Evolutionary conservation across 2,329 filamentous ascomycete species (phyloP), one percentile per base, ranked within the genome.

Genomic region (Trichoderma sp.): DNA sequence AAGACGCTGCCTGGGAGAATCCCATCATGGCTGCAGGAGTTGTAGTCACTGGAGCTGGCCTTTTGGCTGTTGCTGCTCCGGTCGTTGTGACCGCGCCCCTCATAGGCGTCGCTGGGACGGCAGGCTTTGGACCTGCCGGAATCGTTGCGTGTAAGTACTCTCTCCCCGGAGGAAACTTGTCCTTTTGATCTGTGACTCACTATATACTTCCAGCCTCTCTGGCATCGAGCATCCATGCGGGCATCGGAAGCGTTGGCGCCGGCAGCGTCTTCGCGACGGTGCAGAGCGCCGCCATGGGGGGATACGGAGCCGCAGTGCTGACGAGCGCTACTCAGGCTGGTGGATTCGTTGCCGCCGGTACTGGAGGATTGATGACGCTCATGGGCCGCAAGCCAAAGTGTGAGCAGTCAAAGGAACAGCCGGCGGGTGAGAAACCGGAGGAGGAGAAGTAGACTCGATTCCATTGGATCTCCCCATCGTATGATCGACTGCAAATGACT

Each of bases 241-340:
- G 45, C 1, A 72, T 76, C 0, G 76, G 75, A 1, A 75, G 68
- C 24, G 72, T 76, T 4, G 68, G 19, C 0, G 70, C 69, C 0
- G 59, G 65, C 0, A 67, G 71, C 6, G 0, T 68, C 1, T 77
- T 78, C 24, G 72, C 76, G 1, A 71, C 61, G 2, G 67, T 77
- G 0, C 72, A 76, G 68, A 77, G 74, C 48, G 76, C 74, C 0
- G 76, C 63, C 0, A 68, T 67, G 3, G 74, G 71, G 0, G 76
- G 77, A 1, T 72, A 69, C 12, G 73, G 73, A 1, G 63, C 69
- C 3, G 68, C 70, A 0, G 65, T 54, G 3, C 70, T 75, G 0
- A 41, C 71, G 1, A 67, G 67, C 2, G 67, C 57, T 0, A 60
- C 71, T 15, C 70, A 71, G 48, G 64, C 50, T 7, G 60, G 10